These are phyloP conservation scores for Tylopilus balloui DNA, from an alignment of 768 basidiomycete genomes.

Conservation along the genomic window DNA sequence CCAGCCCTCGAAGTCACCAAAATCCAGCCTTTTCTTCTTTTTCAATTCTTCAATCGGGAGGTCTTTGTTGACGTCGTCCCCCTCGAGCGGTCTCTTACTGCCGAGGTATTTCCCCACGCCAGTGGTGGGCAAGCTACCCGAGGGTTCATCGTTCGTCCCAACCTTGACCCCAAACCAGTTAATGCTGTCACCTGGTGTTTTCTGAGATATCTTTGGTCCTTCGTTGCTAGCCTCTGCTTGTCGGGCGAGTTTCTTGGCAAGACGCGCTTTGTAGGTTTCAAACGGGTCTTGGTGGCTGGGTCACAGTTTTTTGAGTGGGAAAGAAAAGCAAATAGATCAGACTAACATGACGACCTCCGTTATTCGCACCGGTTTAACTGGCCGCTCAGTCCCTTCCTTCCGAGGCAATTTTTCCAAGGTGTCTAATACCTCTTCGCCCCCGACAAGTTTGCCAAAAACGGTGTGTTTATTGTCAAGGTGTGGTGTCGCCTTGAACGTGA, in stretches of 20 bases:
- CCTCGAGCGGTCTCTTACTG: conserved; percentile 43
- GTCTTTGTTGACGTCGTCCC: conserved; percentile 17
- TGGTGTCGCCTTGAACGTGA: conserved; percentile 80
- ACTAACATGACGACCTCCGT: conserved; percentile 82
- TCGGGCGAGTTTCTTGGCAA: conserved; percentile 68
- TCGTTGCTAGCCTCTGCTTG: conserved; percentile 30
- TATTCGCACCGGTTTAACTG: conserved; percentile 80
- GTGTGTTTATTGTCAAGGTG: conserved; percentile 93
- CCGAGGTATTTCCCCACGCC: conserved; percentile 81
- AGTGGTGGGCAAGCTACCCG: conserved; percentile 26
- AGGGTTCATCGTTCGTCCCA: conserved; percentile 40
- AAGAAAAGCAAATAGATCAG: neutral
- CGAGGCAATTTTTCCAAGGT: conserved; percentile 76
- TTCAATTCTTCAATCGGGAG: conserved; percentile 46
- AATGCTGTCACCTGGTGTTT: conserved; percentile 61
- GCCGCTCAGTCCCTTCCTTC: conserved; percentile 83
- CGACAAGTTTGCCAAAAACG: conserved; percentile 95
- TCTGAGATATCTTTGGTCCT: conserved; percentile 35
- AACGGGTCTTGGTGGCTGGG: conserved; percentile 90
- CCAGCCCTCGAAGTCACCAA: conserved; percentile 90
- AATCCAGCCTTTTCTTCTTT: conserved; percentile 82
- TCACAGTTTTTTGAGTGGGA: conserved; percentile 7
- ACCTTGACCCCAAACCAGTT: conserved; percentile 92
- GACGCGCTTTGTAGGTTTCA: conserved; percentile 82
- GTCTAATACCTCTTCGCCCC: conserved; percentile 87